phyloP scores from a whole-genome alignment of 1,284 basidiomycete genomes.

The Cutaneotrichosporon mucoides region DNA sequence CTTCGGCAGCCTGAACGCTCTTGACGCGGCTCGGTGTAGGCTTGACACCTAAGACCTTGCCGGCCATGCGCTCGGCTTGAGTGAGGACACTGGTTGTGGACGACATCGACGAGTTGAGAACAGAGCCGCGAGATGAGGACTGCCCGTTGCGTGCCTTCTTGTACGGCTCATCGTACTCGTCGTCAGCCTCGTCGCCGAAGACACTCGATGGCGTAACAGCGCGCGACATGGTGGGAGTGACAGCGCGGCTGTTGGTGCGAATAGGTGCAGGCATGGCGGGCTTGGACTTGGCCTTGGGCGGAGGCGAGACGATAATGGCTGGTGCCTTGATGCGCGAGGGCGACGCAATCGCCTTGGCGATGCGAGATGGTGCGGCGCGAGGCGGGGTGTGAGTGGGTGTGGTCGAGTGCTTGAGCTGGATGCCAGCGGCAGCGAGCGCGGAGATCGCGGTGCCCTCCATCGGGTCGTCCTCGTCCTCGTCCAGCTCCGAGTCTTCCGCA shows the following conservation, averaged over 20 bases:
- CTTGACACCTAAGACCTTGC: conserved; percentile 45
- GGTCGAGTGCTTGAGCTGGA: background rate
- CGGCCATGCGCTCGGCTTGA: conserved; percentile 41
- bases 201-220: background rate
- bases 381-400: conserved; percentile 9
- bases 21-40: conserved; percentile 57
- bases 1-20: conserved; percentile 71
- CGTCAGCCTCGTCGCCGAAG: conserved; percentile 7
- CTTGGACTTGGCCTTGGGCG: conserved; percentile 6
- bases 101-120: conserved; percentile 4
- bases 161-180: background rate
- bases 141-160: background rate
- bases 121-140: background rate
- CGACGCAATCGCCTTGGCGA: background rate
- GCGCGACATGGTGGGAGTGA: background rate
- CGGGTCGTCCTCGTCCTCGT: conserved; percentile 17
- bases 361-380: background rate
- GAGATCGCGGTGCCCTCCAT: conserved; percentile 7
- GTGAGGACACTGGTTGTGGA: conserved; percentile 18
- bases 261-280: background rate
- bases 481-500: conserved; percentile 11
- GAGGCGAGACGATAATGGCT: conserved; percentile 10
- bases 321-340: conserved; percentile 1
- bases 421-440: conserved; percentile 13
- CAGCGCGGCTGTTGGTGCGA: conserved; percentile 1